Evolutionary conservation across 1,139 yeast genomes (phyloP), one percentile per base, ranked within the genome.

Genomic region (Lodderomyces beijingensis): DNA sequence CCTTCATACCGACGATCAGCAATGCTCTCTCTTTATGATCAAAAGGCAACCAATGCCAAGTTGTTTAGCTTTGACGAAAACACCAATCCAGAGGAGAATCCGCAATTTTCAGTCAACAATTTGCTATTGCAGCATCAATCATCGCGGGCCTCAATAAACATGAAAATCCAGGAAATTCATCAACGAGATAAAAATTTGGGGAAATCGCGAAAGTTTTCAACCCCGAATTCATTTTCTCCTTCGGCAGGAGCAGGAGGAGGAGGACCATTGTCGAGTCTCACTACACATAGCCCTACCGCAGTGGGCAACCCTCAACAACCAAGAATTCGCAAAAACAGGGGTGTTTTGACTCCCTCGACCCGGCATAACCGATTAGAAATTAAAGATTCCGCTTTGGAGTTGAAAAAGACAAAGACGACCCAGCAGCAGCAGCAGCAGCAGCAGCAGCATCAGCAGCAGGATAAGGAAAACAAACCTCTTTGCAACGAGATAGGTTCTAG

Each of bases 1-100:
- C 76, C 80, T 2, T 63, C 76, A 8, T 66, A 62, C 43, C 60
- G 80, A 47, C 59, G 80, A 35, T 71, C 77, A 24, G 77, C 77
- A 4, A 71, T 75, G 65, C 57, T 75, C 32, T 70, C 77, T 4
- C 55, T 75, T 39, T 68, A 73, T 42, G 79, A 74, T 39, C 54
- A 56, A 37, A 53, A 52, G 30, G 49, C 54, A 23, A 59, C 59
- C 47, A 58, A 61, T 46, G n/a, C n/a, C n/a, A 56, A 64, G 49
- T 54, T 65, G 40, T 45, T 65, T n/a, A 55, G 64, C 3, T 50
- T 51, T 37, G 65, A 62, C 35, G 53, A 42, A 8, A 28, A 42
- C 46, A 30, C 44, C 43, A 27, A 53, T 37, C 41, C 39, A 33
- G 53, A 53, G 21, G 68, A 63, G 41, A 62, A 57, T 40, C 70